Evolutionary conservation across 768 basidiomycete genomes (phyloP), one percentile per base, ranked within the genome.

Genomic region (Tremella fuciformis): DNA sequence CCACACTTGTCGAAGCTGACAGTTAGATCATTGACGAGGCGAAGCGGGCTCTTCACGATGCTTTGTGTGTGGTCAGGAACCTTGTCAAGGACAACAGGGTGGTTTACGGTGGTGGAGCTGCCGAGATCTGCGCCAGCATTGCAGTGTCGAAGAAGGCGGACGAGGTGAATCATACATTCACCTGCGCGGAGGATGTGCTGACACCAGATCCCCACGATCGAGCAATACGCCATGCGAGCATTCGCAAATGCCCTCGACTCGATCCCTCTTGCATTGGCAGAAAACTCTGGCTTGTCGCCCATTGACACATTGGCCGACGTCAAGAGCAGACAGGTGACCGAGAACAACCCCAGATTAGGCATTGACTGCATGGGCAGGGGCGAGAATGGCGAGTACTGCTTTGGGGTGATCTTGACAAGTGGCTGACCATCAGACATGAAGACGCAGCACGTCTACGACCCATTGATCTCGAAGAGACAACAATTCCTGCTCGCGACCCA

Each of bases 221-320:
- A 99, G 79, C 96, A 99, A 81, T 99, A 99, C 73, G 96, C 96
- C 2, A 97, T 99, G 93, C 87, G 94, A 50, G 93, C 96, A n/a
- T 99, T 98, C 76, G 84, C 96, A 2, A 88, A 89, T 34, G 94
- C 96, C 13, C 81, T 99, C 8, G 96, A 99, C 70, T 84, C 91
- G n/a, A 80, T 98, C 50, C 96, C 96, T 2, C 84, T 99, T 13
- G 96, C 96, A 3, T 82, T 99, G 11, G 96, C 96, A 13, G 96
- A 99, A 79, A 99, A 99, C 82, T 94, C 91, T 60, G 96, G 96
- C 54, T 78, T 98, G 44, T 86, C 89, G 13, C 96, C 96, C 11
- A 99, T 99, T 60, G 92, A 94, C 78, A 96, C 92, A 4, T 83
- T 99, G n/a, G 86, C 96, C 1, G 88, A 92, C 58, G 88, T 99